Base-by-base conservation (phyloP, 2,329 filamentous ascomycete species). In the Venturia nashicola region DNA sequence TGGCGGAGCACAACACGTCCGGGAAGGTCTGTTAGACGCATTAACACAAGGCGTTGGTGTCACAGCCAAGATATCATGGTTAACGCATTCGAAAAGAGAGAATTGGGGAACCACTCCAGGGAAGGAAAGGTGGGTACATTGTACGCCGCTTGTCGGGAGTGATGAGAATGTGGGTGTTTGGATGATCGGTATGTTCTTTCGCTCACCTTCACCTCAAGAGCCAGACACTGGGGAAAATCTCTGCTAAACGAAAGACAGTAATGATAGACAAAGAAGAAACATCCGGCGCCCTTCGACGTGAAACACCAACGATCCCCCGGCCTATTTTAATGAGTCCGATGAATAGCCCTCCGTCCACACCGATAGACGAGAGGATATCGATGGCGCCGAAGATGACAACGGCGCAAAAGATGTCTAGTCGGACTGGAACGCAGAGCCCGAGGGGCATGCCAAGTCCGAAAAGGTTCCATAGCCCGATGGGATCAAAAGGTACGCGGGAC, bases 81-180 rank as follows among this genome's bases (percentile, higher is more conserved):
- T 76, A 42, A 72, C 70, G 4, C 51, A 65, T 39, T 39, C 60
- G 12, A 36, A 8, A 1, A 20, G 14, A 11, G 32, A 54, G 39
- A 39, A 44, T 12, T 14, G 40, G 48, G 34, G 39, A 3, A 16
- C 7, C 48, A 54, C 66, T 18, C 60, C 63, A 36, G 69, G 71
- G n/a, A 70, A 70, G 43, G 68, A 72, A 27, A 71, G 76, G 48
- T 79, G 76, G 73, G 71, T 79, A 7, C 76, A 78, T 61, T 78
- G 76, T 64, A 79, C 77, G 20, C 77, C 77, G 1, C 64, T 79
- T 11, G 66, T 77, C 12, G 77, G 76, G 6, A 71, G 69, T 23
- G 76, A 79, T 64, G 75, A 76, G 39, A 70, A 70, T 54, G 73
- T 78, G 16, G 77, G 77, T 6, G 77, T 79, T 1, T 79, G 77